These are phyloP conservation scores for Thelephora terrestris DNA, from an alignment of 1,284 basidiomycete species.

Conservation along the genomic window DNA sequence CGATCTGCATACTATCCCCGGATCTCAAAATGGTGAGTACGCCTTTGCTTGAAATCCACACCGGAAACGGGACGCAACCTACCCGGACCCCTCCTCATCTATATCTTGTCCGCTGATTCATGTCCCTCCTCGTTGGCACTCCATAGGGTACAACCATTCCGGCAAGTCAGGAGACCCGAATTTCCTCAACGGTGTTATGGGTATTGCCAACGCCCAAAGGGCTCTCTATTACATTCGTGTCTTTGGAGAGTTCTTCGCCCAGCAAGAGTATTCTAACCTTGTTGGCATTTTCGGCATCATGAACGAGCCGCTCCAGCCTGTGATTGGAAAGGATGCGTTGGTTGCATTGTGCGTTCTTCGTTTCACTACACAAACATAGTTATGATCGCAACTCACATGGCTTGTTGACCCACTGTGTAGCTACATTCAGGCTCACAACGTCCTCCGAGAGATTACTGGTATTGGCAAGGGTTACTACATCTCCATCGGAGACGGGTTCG, in stretches of 20 bases:
- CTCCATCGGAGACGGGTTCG: constrained; percentile 40
- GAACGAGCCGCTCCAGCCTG: constrained; percentile 29
- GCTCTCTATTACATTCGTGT: constrained; percentile 47
- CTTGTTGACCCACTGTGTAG: constrained; percentile 33
- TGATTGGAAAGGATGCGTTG: constrained; percentile 28
- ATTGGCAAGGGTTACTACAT: constrained; percentile 47
- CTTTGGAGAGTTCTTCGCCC: constrained; percentile 50
- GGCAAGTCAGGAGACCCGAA: constrained; percentile 38
- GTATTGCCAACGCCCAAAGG: constrained; percentile 51
- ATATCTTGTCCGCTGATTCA: neutral
- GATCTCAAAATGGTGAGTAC: constrained; percentile 64
- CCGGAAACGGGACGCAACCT: too few relatives aligned
- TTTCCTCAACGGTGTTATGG: constrained; percentile 55
- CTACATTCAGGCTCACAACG: constrained; percentile 47
- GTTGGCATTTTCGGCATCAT: constrained; percentile 38
- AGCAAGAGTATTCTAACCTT: constrained; percentile 40
- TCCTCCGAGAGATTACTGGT: constrained; percentile 48
- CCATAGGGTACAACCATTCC: constrained; percentile 39
- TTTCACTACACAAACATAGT: constrained; percentile 4
- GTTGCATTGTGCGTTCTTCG: constrained; percentile 24
- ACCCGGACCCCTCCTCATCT: too few relatives aligned
- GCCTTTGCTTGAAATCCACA: neutral
- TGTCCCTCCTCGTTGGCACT: constrained; percentile 5
- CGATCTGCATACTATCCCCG: constrained; percentile 76
- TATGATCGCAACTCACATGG: too few relatives aligned